Evolutionary conservation across 352 stramenopile genomes (phyloP), one percentile per base, ranked within the genome.

Genomic region (Pythium rhizo-oryzae): DNA sequence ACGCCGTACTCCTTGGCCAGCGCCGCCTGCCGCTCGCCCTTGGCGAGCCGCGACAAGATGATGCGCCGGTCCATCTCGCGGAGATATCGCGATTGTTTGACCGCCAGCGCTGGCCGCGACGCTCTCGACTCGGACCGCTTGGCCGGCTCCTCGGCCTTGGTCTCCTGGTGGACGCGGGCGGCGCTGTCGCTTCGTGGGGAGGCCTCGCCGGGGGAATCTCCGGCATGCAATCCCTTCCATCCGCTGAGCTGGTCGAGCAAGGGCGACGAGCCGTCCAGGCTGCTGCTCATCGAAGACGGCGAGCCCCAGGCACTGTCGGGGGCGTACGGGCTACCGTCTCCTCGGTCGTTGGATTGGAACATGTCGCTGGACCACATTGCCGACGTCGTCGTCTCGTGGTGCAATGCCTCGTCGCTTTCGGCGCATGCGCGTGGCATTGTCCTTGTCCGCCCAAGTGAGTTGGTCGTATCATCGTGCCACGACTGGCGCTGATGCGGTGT

Each of bases 61-160:
- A 49, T 44, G 0, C 73, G 77, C 23, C 77, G 79, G 47, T 88
- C 74, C 50, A 82, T 79, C 65, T 88, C 78, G 43, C 78, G 69
- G 39, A 88, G 59, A 35, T 67, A 67, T 35, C 60, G 33, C 11
- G 60, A 67, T 13, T 25, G 25, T 19, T 59, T 67, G 1, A 13
- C n/a, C 15, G n/a, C 23, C 8, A 30, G 21, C 3, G 59, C 13
- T 7, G 55, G 6, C 21, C 19, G 39, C 23, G 41, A 15, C 16
- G 44, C 44, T 11, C 8, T 51, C 44, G 21, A 23, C 49, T 56
- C 11, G 12, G 23, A 2, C 8, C 16, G 16, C 25, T 23, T 33
- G 28, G 6, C 28, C 28, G 28, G 28, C 28, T 33, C 28, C 28
- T 2, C 3, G 28, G 6, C 28, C 3, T 6, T 8, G 33, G 0